Percentiles rank a stretch among this genome's conserved stretches.
Conservation (phyloP, 805 yeast genomes). For the Yamadazyma akitaensis region DNA sequence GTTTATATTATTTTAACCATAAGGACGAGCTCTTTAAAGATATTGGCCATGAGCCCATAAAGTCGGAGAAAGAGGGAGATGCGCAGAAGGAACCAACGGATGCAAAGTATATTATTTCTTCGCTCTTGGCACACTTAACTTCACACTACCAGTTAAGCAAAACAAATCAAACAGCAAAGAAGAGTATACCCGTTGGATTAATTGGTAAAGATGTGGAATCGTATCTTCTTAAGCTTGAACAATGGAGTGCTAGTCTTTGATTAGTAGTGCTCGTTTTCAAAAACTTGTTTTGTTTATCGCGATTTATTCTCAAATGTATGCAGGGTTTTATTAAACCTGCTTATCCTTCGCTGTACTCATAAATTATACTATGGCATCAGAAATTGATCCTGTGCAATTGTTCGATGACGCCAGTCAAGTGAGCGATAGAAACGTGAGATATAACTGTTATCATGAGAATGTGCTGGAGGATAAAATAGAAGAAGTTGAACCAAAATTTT, state of each 20-base stretch:
- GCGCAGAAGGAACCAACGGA: conserved; percentile 1
- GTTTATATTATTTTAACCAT: conserved; percentile 39
- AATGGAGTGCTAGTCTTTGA: conserved; percentile 12
- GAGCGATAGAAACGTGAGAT: not conserved
- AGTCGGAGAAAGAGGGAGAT: conserved; percentile 1
- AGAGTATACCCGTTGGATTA: conserved; percentile 29
- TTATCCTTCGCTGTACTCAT: not conserved
- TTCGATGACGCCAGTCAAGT: not conserved
- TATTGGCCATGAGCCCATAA: conserved; percentile 7
- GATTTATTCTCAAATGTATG: not conserved
- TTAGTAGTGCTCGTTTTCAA: not conserved
- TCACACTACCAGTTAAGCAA: conserved; percentile 32
- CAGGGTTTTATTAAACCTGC: not conserved
- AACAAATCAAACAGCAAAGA: conserved; percentile 28
- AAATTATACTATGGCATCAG: not conserved
- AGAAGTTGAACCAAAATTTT: not conserved
- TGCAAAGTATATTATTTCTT: conserved; percentile 3
- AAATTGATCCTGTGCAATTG: not conserved
- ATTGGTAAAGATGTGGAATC: conserved; percentile 27
- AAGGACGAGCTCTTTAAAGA: conserved; percentile 20
- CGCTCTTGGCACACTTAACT: conserved; percentile 20
- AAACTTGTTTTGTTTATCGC: conserved; percentile 1
- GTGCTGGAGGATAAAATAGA: not conserved
- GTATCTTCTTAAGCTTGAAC: conserved; percentile 16
- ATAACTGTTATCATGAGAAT: not conserved